Conservation (phyloP, 2,329 filamentous ascomycete genomes). For the Cyanodermella asteris region DNA sequence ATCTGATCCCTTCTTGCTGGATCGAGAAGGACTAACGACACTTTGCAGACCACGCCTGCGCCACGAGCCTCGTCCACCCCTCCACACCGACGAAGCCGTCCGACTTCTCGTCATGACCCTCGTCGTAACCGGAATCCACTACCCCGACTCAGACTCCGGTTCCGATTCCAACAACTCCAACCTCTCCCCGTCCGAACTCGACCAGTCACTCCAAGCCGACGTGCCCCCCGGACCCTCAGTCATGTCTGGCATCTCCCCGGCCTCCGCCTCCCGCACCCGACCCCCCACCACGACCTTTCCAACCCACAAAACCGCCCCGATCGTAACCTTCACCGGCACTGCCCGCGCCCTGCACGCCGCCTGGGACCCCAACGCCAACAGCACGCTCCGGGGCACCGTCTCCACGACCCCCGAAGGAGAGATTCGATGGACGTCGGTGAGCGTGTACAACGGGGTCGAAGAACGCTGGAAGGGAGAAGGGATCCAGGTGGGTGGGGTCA, state of each 20-base stretch:
- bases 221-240: too few relatives aligned
- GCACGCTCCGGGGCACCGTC: conserved; percentile 40
- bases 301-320: too few relatives aligned
- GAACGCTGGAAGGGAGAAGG: conserved; percentile 59
- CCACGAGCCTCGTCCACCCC: conserved; percentile 27
- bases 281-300: too few relatives aligned
- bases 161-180: too few relatives aligned
- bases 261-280: too few relatives aligned
- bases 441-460: conserved; percentile 40
- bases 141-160: conserved; percentile 35
- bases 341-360: conserved; percentile 39
- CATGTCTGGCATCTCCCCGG: too few relatives aligned
- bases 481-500: conserved; percentile 47
- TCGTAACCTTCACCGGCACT: conserved; percentile 45
- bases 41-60: too few relatives aligned
- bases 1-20: too few relatives aligned
- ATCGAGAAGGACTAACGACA: too few relatives aligned
- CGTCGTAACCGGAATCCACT: conserved; percentile 36
- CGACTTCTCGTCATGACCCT: conserved; percentile 49
- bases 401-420: conserved; percentile 47
- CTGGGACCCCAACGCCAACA: conserved; percentile 49
- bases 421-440: conserved; percentile 51
- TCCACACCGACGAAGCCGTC: conserved; percentile 43
- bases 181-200: too few relatives aligned
- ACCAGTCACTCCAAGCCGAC: too few relatives aligned